Evolutionary conservation across 2,329 filamentous ascomycete species (phyloP).

Genomic region (Aaosphaeria pasadenensis): DNA sequence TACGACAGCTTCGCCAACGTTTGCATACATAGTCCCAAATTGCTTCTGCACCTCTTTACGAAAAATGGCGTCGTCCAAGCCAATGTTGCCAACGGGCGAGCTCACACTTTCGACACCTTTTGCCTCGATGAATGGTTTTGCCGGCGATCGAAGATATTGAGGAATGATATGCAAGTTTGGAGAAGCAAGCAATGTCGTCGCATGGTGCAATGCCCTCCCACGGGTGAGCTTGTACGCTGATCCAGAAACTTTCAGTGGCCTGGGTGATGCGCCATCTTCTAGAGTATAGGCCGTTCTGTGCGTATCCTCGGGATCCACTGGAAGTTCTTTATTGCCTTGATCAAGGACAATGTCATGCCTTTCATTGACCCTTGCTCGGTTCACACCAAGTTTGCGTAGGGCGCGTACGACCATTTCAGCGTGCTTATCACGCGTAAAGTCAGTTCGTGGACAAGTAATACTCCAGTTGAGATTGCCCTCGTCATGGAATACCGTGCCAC

Average conservation of each 20-base stretch:
- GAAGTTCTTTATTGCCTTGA: constrained; percentile 33
- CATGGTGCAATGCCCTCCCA: constrained; percentile 81
- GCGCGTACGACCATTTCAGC: constrained; percentile 92
- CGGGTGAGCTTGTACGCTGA: constrained; percentile 93
- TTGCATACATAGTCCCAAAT: constrained; percentile 67
- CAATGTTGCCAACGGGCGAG: constrained; percentile 78
- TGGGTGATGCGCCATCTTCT: constrained; percentile 23
- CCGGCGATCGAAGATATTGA: constrained; percentile 72
- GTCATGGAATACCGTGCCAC: constrained; percentile 94
- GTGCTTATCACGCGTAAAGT: constrained; percentile 81
- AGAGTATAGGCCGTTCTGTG: constrained; percentile 45
- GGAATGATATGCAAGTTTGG: constrained; percentile 70
- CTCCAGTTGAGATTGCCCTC: constrained; percentile 91
- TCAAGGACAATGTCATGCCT: constrained; percentile 90
- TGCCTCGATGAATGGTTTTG: constrained; percentile 70
- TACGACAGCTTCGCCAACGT: constrained; percentile 35
- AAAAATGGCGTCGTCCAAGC: constrained; percentile 50
- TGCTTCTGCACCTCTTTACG: constrained; percentile 47
- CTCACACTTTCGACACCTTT: constrained; percentile 89
- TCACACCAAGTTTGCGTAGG: constrained; percentile 58
- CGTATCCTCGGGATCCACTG: constrained; percentile 36
- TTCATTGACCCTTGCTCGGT: constrained; percentile 72
- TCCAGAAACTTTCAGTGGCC: constrained; percentile 75
- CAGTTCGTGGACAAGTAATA: constrained; percentile 74
- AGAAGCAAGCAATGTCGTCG: constrained; percentile 79